Evolutionary conservation across 1,284 basidiomycete genomes (phyloP).

Genomic region (Rhizoctonia solani): DNA sequence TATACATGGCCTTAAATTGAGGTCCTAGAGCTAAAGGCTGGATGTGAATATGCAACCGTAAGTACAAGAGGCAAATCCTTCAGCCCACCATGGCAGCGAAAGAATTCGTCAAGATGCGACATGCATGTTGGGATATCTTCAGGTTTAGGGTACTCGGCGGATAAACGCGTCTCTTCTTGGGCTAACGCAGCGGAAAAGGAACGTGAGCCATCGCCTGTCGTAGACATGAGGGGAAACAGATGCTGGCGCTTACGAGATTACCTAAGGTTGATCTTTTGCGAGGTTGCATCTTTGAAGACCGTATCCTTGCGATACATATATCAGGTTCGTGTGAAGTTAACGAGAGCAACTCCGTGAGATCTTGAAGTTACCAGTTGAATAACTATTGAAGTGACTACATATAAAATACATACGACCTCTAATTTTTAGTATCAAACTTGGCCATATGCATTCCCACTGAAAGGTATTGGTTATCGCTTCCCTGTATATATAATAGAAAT

Average conservation of each 20-base stretch:
- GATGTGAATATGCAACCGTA: constrained; percentile 14
- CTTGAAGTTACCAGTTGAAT: no score
- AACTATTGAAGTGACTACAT: no score
- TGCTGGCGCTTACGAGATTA: neutral
- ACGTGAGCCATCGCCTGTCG: constrained; percentile 24
- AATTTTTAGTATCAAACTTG: no score
- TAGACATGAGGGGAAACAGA: constrained; percentile 6
- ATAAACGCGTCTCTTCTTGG: constrained; percentile 68
- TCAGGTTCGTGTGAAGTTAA: no score
- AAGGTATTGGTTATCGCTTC: no score
- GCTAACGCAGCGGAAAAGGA: constrained; percentile 49
- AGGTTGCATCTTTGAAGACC: no score
- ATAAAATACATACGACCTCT: no score
- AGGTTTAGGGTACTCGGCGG: constrained; percentile 65
- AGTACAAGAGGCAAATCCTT: constrained; percentile 11
- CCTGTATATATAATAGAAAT: no score
- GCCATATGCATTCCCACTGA: no score
- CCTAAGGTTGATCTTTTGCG: no score
- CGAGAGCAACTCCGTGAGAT: no score
- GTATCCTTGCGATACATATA: no score
- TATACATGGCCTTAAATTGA: constrained; percentile 85
- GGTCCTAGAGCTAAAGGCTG: constrained; percentile 66
- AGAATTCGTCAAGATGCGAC: constrained; percentile 75
- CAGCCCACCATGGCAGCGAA: constrained; percentile 72
- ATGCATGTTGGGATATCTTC: constrained; percentile 84